A percentile compares a stretch with the other conserved stretches of the same genome.
These are phyloP conservation scores for Fusarium robinianum DNA, from an alignment of 2,329 filamentous ascomycete species.

Conservation along the genomic window DNA sequence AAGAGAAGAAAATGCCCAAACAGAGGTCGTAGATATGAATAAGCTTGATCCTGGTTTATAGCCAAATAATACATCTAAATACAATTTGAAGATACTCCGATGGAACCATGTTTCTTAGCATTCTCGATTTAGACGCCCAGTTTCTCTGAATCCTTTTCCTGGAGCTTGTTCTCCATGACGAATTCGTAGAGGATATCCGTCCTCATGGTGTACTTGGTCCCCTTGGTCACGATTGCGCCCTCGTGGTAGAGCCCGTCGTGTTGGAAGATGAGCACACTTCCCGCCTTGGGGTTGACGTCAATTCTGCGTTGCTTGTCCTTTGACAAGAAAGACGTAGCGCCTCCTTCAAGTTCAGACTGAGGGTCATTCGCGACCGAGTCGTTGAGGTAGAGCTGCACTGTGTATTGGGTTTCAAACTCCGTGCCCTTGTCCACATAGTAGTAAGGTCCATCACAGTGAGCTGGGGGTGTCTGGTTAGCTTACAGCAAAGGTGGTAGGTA, in stretches of 20 bases:
- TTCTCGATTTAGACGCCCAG: no score
- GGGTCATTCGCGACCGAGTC: slow-evolving; percentile 33
- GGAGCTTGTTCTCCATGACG: slow-evolving; percentile 21
- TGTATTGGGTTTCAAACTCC: slow-evolving; percentile 54
- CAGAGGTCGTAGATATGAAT: slow-evolving; percentile 31
- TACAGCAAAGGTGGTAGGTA: accelerated
- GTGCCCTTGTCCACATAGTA: slow-evolving; percentile 54
- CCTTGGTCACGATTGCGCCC: slow-evolving; percentile 55
- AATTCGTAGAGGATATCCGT: slow-evolving; percentile 58
- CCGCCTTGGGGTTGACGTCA: slow-evolving; percentile 60
- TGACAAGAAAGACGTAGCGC: slow-evolving; percentile 60
- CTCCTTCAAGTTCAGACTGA: slow-evolving; percentile 48
- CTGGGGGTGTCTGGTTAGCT: slow-evolving; percentile 39
- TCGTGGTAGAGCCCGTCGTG: slow-evolving; percentile 56
- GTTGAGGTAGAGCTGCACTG: slow-evolving; percentile 56
- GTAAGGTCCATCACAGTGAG: slow-evolving; percentile 71
- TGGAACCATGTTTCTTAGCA: neutral
- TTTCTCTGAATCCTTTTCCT: no score
- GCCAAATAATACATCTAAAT: slow-evolving; percentile 1
- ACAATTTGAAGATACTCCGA: no score
- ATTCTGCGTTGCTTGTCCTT: slow-evolving; percentile 47
- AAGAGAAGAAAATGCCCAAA: slow-evolving; percentile 68
- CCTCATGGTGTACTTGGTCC: slow-evolving; percentile 61
- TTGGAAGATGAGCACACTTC: slow-evolving; percentile 65
- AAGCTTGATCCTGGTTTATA: slow-evolving; percentile 1